Conservation (phyloP, 78 protist species). For the Dictyostelium citrinum region DNA sequence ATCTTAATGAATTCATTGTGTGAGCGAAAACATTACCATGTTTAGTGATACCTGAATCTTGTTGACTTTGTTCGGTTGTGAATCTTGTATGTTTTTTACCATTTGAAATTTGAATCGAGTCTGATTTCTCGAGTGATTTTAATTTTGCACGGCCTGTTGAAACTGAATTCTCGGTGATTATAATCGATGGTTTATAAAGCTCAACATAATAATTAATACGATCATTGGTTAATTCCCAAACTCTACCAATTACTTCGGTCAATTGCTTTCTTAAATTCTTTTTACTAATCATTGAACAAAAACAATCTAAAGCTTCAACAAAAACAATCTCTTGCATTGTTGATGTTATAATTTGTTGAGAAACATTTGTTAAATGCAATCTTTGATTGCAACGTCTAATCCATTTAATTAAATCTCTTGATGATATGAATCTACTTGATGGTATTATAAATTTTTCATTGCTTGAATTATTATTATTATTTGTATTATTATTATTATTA, state of each 20-base stretch:
- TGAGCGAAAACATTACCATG: conserved; percentile 79
- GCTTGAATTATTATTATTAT: neutral
- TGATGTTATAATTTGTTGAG: conserved; percentile 25
- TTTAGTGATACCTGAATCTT: neutral
- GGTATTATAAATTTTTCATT: conserved; percentile 11
- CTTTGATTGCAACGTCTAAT: conserved; percentile 37
- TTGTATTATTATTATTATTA: neutral
- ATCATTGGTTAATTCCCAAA: conserved; percentile 74
- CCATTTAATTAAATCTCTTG: conserved; percentile 91
- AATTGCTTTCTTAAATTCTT: neutral
- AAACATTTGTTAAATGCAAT: neutral
- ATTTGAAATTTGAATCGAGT: neutral
- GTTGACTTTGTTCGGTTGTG: neutral
- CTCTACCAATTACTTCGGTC: conserved; percentile 54
- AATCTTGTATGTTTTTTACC: neutral
- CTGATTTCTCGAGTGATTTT: neutral
- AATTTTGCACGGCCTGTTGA: conserved; percentile 72
- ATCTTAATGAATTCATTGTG: conserved; percentile 80
- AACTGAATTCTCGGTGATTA: neutral
- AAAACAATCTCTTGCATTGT: conserved; percentile 71
- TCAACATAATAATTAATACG: conserved; percentile 50
- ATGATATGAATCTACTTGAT: conserved; percentile 62
- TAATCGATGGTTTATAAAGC: conserved; percentile 64
- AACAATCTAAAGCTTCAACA: conserved; percentile 87
- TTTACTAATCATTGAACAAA: conserved; percentile 67